Percentiles rank a stretch among this genome's conserved stretches.
Conservation (phyloP, 2,329 filamentous ascomycete species). For the Apiospora koreana region DNA sequence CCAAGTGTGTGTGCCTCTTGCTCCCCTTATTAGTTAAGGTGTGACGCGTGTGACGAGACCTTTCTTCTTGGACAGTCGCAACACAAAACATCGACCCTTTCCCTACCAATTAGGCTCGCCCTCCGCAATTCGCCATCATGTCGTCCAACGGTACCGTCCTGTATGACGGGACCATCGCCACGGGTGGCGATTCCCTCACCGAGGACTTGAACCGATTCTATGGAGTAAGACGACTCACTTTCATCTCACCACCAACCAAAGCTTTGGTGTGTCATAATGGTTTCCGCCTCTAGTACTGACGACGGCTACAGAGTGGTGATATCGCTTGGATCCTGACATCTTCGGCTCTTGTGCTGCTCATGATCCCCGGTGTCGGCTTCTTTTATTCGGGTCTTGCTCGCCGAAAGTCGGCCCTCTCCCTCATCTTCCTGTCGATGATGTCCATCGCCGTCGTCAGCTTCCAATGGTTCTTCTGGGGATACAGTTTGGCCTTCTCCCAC, state of each 20-base stretch:
- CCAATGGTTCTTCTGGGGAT: conserved; percentile 97
- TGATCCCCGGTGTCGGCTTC: conserved; percentile 93
- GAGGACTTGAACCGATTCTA: conserved; percentile 81
- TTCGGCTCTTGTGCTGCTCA: conserved; percentile 80
- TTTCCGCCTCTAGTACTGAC: conserved; percentile 10
- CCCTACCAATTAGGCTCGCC: neutral
- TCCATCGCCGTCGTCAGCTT: conserved; percentile 78
- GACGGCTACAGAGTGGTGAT: conserved; percentile 65
- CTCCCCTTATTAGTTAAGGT: too few relatives aligned
- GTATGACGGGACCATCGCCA: conserved; percentile 57
- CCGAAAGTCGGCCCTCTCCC: conserved; percentile 82
- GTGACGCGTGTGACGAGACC: neutral
- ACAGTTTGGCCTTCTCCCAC: conserved; percentile 82
- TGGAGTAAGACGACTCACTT: conserved; percentile 19
- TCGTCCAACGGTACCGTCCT: conserved; percentile 27
- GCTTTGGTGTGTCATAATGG: neutral
- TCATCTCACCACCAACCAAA: conserved; percentile 21
- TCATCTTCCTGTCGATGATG: conserved; percentile 85
- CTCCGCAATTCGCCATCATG: conserved; percentile 13
- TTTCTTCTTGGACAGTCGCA: neutral
- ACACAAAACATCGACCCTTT: neutral
- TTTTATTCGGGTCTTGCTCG: conserved; percentile 91
- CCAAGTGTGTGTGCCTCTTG: too few relatives aligned
- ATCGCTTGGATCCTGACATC: conserved; percentile 79
- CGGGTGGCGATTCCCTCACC: conserved; percentile 55